phyloP scores from a whole-genome alignment of 805 yeast genomes.

The Candida lessepsii region DNA sequence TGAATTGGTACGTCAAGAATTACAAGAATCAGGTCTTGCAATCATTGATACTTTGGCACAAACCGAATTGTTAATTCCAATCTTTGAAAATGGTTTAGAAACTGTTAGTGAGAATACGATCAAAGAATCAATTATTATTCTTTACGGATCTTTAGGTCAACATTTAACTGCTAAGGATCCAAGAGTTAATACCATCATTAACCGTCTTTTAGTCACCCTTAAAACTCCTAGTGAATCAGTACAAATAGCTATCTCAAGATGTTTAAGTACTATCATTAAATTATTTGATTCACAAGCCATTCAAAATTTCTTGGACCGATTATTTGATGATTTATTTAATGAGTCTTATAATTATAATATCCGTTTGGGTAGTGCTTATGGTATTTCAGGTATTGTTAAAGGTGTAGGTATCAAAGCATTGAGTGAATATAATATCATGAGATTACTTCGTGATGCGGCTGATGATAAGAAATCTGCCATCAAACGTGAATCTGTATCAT shows the following conservation, averaged over 20 bases:
- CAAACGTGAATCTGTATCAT: conserved; percentile 83
- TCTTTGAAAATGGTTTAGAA: conserved; percentile 71
- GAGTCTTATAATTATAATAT: conserved; percentile 41
- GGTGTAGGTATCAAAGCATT: conserved; percentile 84
- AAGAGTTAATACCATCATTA: conserved; percentile 64
- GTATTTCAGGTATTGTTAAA: conserved; percentile 88
- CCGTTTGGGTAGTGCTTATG: conserved; percentile 96
- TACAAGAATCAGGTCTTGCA: conserved; percentile 85
- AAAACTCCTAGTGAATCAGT: conserved; percentile 89
- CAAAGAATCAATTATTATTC: conserved; percentile 76
- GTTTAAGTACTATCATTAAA: conserved; percentile 79
- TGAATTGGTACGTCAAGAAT: conserved; percentile 68
- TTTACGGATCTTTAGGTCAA: conserved; percentile 89
- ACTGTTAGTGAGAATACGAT: conserved; percentile 57
- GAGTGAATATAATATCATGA: conserved; percentile 71
- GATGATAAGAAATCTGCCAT: conserved; percentile 78
- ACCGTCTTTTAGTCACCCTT: conserved; percentile 68
- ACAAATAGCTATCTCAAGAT: conserved; percentile 81
- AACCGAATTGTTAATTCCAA: conserved; percentile 74
- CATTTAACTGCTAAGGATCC: conserved; percentile 69
- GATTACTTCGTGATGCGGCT: conserved; percentile 74
- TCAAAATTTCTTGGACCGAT: conserved; percentile 51
- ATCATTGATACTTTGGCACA: conserved; percentile 65
- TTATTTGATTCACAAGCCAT: conserved; percentile 48
- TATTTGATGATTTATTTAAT: conserved; percentile 57